Evolutionary conservation across 352 stramenopile genomes (phyloP).

Genomic region (Thraustochytrium striatum): DNA sequence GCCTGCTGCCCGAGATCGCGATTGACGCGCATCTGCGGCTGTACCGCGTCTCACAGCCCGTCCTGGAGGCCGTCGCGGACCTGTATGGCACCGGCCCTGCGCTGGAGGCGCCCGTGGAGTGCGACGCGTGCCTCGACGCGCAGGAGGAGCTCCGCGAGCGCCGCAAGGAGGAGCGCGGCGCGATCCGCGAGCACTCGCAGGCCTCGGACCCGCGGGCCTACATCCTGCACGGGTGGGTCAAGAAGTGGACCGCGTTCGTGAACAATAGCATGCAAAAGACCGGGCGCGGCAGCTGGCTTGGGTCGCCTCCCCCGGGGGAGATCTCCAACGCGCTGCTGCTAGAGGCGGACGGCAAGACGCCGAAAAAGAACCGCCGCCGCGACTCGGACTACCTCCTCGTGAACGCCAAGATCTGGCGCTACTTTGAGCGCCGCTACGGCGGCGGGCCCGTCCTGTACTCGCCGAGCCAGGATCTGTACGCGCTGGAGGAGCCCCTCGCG

Average conservation of each 20-base stretch:
- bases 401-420: background rate
- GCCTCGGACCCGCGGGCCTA: background rate
- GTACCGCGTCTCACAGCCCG: background rate
- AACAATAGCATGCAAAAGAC: background rate
- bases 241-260: constrained; percentile 17
- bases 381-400: constrained; percentile 12
- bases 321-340: constrained; percentile 12
- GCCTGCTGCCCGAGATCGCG: background rate
- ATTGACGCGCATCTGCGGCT: background rate
- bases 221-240: constrained; percentile 30
- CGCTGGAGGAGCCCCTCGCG: too few species aligned
- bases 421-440: background rate
- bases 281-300: constrained; percentile 9
- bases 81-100: background rate
- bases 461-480: background rate
- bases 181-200: constrained; percentile 13
- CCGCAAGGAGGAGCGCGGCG: constrained; percentile 12
- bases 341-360: background rate
- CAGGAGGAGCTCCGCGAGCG: background rate
- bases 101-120: background rate
- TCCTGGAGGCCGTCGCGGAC: constrained; percentile 1
- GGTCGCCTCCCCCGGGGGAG: background rate
- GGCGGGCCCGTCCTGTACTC: constrained; percentile 9
- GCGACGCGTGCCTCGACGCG: background rate
- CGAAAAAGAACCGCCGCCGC: background rate